phyloP scores from a whole-genome alignment of 371 early-diverging fungal species.

The Zopfochytrium polystomum region DNA sequence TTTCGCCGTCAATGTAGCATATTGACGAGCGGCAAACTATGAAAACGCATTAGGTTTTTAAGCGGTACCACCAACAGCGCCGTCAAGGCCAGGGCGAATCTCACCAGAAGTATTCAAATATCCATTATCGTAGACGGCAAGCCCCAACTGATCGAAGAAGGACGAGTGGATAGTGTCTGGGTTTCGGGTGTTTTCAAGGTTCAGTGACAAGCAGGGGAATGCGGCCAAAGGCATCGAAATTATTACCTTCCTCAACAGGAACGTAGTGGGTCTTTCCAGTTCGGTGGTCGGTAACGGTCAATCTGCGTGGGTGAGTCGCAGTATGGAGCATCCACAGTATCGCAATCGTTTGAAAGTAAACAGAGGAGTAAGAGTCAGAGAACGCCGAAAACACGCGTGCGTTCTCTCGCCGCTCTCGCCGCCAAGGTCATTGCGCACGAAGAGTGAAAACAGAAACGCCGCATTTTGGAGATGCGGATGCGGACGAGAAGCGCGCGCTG shows the following conservation, averaged over 20 bases:
- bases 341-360: too few relatives aligned
- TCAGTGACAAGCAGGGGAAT: not conserved
- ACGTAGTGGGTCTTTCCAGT: conserved; percentile 32
- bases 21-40: conserved; percentile 50
- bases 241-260: conserved; percentile 25
- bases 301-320: too few relatives aligned
- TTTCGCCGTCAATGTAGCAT: conserved; percentile 65
- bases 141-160: conserved; percentile 38
- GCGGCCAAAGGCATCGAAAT: not conserved
- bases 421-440: too few relatives aligned
- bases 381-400: too few relatives aligned
- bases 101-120: conserved; percentile 42
- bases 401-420: too few relatives aligned
- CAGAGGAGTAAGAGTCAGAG: too few relatives aligned
- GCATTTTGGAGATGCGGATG: too few relatives aligned
- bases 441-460: too few relatives aligned
- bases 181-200: not conserved
- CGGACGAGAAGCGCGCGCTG: too few relatives aligned
- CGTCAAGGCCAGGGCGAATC: not conserved
- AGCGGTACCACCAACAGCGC: not conserved
- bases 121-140: conserved; percentile 42
- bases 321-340: too few relatives aligned
- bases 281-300: conserved; percentile 32
- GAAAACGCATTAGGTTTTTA: not conserved
- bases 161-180: conserved; percentile 39